These are phyloP conservation scores for Phytopythium sindhum DNA, from an alignment of 352 stramenopile species.

Conservation along the genomic window DNA sequence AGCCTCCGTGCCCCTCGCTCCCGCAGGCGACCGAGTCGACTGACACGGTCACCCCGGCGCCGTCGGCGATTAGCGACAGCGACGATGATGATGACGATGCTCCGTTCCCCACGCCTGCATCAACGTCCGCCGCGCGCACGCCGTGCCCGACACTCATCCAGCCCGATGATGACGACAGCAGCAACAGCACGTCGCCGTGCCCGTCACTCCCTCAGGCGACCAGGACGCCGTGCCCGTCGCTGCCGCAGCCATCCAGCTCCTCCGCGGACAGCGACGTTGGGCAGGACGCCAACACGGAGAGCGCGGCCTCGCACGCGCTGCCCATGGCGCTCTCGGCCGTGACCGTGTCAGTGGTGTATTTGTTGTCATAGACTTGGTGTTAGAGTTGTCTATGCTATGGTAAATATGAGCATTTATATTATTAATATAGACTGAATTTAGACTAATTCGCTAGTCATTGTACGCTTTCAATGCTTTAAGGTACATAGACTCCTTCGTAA, in stretches of 20 bases:
- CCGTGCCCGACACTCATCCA: constrained; percentile 23
- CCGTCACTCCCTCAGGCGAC: constrained; percentile 25
- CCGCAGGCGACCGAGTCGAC: constrained; percentile 21
- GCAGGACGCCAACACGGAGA: constrained; percentile 38
- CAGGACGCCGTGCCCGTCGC: constrained; percentile 23
- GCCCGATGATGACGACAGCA: constrained; percentile 11
- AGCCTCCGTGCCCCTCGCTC: constrained; percentile 29
- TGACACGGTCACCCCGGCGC: constrained; percentile 15
- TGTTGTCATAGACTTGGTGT: constrained; percentile 36
- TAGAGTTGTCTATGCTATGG: not conserved
- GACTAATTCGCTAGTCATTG: too few relatives aligned
- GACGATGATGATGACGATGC: constrained; percentile 10
- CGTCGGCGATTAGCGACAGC: constrained; percentile 15
- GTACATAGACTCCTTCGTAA: too few relatives aligned
- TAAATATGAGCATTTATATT: not conserved
- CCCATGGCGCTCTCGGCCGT: constrained; percentile 15
- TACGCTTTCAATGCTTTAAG: too few relatives aligned
- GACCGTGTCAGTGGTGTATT: constrained; percentile 24
- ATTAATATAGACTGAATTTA: not conserved
- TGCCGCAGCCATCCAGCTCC: constrained; percentile 21
- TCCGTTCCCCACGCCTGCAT: constrained; percentile 8
- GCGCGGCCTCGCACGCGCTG: constrained; percentile 12
- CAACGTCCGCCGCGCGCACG: constrained; percentile 16
- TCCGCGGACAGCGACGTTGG: constrained; percentile 12
- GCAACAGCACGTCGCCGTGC: constrained; percentile 16